Base-by-base conservation (phyloP, 164 flowering plant genomes). In the Tinospora cordifolia region DNA sequence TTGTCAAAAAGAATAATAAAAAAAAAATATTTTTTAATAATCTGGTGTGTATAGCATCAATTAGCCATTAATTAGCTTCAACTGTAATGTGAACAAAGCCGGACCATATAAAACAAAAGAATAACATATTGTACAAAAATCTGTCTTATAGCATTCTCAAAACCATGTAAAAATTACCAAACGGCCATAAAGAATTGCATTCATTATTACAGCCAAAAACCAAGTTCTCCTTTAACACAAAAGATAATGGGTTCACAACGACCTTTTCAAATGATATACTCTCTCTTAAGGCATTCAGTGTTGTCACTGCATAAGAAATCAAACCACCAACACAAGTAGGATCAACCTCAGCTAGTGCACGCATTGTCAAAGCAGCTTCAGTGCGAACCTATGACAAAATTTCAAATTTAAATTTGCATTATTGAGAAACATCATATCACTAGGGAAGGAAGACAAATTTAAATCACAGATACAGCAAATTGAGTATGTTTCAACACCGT, bases 311-410 rank as follows among this genome's bases (percentile, higher is more conserved):
- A 84, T 81, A 94, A 63, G 97, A 87, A 79, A 87, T 78, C 80
- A 94, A 87, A 71, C 97, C 97, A 66, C 98, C 96, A 81, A 92
- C 91, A 80, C 97, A 89, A 17, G 89, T 86, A 15, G 98, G 98
- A 83, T 94, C 99, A 79, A 92, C 90, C 82, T 92, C 99, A 54
- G 90, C 96, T 79, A 94, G 71, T 36, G 86, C 77, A 65, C 96
- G 97, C 76, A 92, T 75, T 24, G 93, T 77, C 80, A 94, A 81
- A 77, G 99, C 92, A 82, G 99, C 96, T 80, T 94, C 99, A 71
- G 87, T 79, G 0, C 97, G 92, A n/a, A 92, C 99, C 99, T 94
- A 72, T 12, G 25, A 71, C 62, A 59, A 77, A 22, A 14, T 21
- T 34, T 63, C 41, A 19, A 62, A 15, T 30, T 75, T 59, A 66